Percentiles rank a stretch among this genome's conserved stretches.
These are phyloP conservation scores for Diaporthe sp. DNA, from an alignment of 2,329 filamentous ascomycete species.

Conservation along the genomic window DNA sequence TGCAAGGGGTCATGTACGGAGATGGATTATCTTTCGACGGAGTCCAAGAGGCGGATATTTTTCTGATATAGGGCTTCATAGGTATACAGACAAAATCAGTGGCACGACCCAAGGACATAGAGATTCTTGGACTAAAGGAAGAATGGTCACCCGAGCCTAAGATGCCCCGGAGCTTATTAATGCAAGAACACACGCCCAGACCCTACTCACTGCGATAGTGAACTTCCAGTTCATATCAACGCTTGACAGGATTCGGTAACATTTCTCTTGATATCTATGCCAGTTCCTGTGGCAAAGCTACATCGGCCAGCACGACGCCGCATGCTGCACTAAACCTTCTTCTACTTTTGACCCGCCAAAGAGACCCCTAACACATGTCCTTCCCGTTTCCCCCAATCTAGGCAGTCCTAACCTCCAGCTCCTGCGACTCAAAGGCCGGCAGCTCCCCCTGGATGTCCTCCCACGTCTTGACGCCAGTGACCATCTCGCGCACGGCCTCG, in stretches of 20 bases:
- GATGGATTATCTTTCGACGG: not conserved
- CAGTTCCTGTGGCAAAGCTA: not conserved
- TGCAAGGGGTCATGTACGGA: not conserved
- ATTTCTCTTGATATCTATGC: not conserved
- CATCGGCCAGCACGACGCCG: not conserved
- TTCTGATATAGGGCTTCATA: not conserved
- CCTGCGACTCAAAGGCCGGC: conserved; percentile 86
- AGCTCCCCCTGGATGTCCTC: conserved; percentile 79
- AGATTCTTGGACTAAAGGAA: not conserved
- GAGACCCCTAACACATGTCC: not conserved
- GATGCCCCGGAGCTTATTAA: too few species aligned
- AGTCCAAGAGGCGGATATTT: not conserved
- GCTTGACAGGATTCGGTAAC: not conserved
- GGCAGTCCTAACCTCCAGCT: conserved; percentile 54
- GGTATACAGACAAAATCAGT: not conserved
- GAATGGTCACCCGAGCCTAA: not conserved
- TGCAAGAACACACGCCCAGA: not conserved
- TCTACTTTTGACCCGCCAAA: not conserved
- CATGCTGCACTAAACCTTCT: not conserved
- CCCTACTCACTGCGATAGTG: not conserved
- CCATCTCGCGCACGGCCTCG: conserved; percentile 71
- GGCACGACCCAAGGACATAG: too few species aligned
- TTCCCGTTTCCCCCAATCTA: not conserved
- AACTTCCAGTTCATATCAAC: too few species aligned
- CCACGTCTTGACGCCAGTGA: conserved; percentile 66